Evolutionary conservation across 257 asterid genomes (phyloP).

Genomic region (Scutellaria minor): DNA sequence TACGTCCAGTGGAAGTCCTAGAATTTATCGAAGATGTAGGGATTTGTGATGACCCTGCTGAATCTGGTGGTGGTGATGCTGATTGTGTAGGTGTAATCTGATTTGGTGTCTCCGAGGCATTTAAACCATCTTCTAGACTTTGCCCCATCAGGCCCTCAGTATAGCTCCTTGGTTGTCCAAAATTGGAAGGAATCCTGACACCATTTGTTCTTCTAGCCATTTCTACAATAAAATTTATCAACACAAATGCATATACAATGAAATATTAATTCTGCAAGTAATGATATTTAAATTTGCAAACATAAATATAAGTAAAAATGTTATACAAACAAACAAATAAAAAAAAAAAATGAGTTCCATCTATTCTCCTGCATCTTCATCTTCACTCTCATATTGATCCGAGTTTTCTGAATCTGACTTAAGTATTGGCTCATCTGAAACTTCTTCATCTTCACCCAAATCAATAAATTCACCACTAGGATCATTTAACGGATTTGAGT

Average conservation of each 20-base stretch:
- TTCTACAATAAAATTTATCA: not conserved
- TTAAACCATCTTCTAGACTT: no score
- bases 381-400: not conserved
- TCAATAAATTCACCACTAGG: not conserved
- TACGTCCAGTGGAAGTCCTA: not conserved
- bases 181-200: not conserved
- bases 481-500: slow-evolving; percentile 4
- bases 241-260: no score
- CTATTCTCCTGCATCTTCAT: not conserved
- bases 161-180: no score
- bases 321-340: not conserved
- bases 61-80: no score
- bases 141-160: no score
- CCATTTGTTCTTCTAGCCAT: not conserved
- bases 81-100: not conserved
- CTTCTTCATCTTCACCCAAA: slow-evolving; percentile 12
- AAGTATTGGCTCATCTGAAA: slow-evolving; percentile 9
- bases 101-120: not conserved
- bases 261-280: not conserved
- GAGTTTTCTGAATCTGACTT: not conserved
- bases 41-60: no score
- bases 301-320: not conserved
- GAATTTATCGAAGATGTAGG: not conserved
- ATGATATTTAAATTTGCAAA: not conserved
- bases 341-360: no score